Percentiles rank a stretch among this genome's conserved stretches.
Conservation (phyloP, 116 monocot species). For the Phalaenopsis hybrid region DNA sequence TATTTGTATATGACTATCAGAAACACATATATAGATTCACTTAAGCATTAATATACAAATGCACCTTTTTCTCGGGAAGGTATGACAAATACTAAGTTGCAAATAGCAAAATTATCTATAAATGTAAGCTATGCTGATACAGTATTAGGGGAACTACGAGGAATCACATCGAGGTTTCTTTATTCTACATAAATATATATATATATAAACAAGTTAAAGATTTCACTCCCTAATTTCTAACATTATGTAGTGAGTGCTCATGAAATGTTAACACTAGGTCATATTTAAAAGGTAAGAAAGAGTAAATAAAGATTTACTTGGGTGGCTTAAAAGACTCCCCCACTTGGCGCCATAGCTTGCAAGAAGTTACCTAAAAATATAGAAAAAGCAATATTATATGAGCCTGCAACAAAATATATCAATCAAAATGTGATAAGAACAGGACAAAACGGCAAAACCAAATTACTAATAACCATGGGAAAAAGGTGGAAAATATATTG, state of each 20-base stretch:
- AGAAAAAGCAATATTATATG: neutral
- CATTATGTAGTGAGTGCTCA: neutral
- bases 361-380: constrained; percentile 61
- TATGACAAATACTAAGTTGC: neutral
- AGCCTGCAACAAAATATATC: neutral
- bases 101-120: neutral
- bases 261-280: neutral
- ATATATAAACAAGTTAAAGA: neutral
- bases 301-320: constrained; percentile 56
- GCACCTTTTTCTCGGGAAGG: neutral
- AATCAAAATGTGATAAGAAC: neutral
- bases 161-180: neutral
- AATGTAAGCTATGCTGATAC: no score
- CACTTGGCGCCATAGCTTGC: constrained; percentile 95
- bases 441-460: neutral
- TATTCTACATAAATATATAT: neutral
- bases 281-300: neutral
- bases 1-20: neutral
- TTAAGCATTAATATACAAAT: neutral
- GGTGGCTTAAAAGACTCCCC: constrained; percentile 97
- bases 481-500: neutral
- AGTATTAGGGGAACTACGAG: neutral
- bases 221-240: neutral
- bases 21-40: neutral
- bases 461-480: neutral